Base-by-base conservation (phyloP, 2,329 filamentous ascomycete genomes). In the Calonectria crousiana region DNA sequence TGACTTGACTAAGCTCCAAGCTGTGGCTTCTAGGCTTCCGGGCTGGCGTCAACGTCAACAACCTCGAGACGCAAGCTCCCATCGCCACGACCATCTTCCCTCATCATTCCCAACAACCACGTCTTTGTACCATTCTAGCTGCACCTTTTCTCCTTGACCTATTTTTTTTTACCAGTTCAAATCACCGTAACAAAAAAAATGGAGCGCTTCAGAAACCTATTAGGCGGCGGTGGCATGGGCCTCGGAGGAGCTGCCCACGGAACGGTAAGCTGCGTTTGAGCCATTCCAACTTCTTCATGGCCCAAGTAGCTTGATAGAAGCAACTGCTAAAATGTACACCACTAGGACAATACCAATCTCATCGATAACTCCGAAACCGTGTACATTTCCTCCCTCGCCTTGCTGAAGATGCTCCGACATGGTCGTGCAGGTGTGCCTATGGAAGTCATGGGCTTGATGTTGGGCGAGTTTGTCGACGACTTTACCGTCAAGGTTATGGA, bases 371-470 rank as follows among this genome's bases (percentile, higher is more conserved):
- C 96, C 81, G 97, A 99, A 89, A 99, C 97, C 41, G 97, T 99
- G 80, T 98, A 99, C 88, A 99, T 99, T 82, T 99, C 97, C 67
- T 99, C 97, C 64, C 92, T 99, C 75, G 97, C 97, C 67, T 91
- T 99, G 68, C 90, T 99, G 81, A 99, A 99, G 91, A 99, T 99
- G 97, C 90, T 99, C 86, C 93, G 97, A 84, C 97, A 99, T 87
- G 97, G 97, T 78, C 94, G 97, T 79, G 97, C 97, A 51, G 97
- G 97, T 88, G 97, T 99, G 78, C 97, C 97, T 26, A 99, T 99
- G 97, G 97, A 99, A 90, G 97, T 99, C 85, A 99, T 99, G 97
- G 97, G 97, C 76, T 89, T 99, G 84, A 99, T 99, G 97, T 88
- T 98, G 82, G 97, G 97, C 85, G 97, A 98, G 85, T 98, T 99